Percentiles rank a stretch among this genome's conserved stretches.
Evolutionary conservation across 106 monocot species (phyloP).

Genomic region (Narthecium ossifragum): DNA sequence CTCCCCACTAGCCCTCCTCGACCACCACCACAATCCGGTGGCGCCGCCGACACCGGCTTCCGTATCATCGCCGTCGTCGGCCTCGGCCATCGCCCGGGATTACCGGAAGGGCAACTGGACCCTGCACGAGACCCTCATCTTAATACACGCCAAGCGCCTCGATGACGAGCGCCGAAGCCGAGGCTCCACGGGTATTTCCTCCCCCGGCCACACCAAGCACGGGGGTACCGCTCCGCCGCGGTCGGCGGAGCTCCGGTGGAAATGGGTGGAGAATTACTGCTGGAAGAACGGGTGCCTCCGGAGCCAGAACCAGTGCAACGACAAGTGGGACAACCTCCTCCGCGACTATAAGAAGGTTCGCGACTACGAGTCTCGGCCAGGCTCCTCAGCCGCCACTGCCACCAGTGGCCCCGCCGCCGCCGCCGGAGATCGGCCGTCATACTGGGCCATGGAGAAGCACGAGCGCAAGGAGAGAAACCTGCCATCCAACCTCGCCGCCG

Average conservation of each 20-base stretch:
- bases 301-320: slow-evolving; percentile 91
- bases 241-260: slow-evolving; percentile 77
- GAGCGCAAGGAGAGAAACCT: slow-evolving; percentile 65
- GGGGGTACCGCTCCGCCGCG: slow-evolving; percentile 6
- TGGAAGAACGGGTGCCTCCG: slow-evolving; percentile 53
- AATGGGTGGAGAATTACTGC: slow-evolving; percentile 85
- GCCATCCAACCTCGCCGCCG: slow-evolving; percentile 67
- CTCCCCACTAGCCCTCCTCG: slow-evolving; percentile 8
- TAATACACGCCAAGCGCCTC: slow-evolving; percentile 84
- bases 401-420: background rate
- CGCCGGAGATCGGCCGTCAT: slow-evolving; percentile 23
- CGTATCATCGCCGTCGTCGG: slow-evolving; percentile 12
- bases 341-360: slow-evolving; percentile 80
- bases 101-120: slow-evolving; percentile 99
- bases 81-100: slow-evolving; percentile 32
- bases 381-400: slow-evolving; percentile 6
- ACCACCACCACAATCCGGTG: too few species aligned
- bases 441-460: slow-evolving; percentile 71
- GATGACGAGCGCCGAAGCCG: slow-evolving; percentile 64
- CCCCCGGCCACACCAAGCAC: too few species aligned
- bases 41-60: slow-evolving; percentile 10
- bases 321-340: slow-evolving; percentile 89
- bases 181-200: background rate
- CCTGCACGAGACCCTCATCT: slow-evolving; percentile 77
- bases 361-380: slow-evolving; percentile 27